A percentile compares a stretch with the other conserved stretches of the same genome.
Conservation (phyloP, 495 filamentous ascomycete genomes). For the Hypoxylon intermedium region DNA sequence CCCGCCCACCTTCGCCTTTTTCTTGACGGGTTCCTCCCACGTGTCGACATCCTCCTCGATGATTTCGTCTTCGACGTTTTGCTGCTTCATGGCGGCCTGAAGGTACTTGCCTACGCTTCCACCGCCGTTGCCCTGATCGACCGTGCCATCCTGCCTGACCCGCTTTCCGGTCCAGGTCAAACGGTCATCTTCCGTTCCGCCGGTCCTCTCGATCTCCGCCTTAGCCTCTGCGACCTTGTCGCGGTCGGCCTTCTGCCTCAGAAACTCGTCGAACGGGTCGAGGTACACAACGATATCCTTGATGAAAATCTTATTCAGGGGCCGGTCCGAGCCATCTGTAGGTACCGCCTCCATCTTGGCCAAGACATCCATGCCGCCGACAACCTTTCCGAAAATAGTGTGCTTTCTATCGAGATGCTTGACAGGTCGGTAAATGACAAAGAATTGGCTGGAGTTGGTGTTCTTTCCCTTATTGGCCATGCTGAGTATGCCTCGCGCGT, state of each 20-base stretch:
- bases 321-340: conserved; percentile 70
- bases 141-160: conserved; percentile 65
- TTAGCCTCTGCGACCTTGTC: conserved; percentile 59
- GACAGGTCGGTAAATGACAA: conserved; percentile 83
- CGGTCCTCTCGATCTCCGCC: conserved; percentile 57
- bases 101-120: conserved; percentile 82
- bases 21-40: conserved; percentile 72
- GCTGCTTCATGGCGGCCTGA: conserved; percentile 59
- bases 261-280: conserved; percentile 94
- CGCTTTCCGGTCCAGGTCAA: conserved; percentile 93
- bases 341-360: conserved; percentile 76
- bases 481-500: conserved; percentile 76
- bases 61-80: conserved; percentile 60
- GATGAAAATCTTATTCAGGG: conserved; percentile 77
- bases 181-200: conserved; percentile 77
- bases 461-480: conserved; percentile 99
- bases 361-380: conserved; percentile 78
- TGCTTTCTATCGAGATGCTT: conserved; percentile 92
- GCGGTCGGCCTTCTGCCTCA: conserved; percentile 65
- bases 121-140: conserved; percentile 53
- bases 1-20: conserved; percentile 81
- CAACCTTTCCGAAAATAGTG: conserved; percentile 89
- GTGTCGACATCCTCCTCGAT: conserved; percentile 64
- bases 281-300: conserved; percentile 86
- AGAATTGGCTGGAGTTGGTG: conserved; percentile 95